phyloP scores from a whole-genome alignment of 2,329 filamentous ascomycete species.

The Penicillium sclerotigenum region DNA sequence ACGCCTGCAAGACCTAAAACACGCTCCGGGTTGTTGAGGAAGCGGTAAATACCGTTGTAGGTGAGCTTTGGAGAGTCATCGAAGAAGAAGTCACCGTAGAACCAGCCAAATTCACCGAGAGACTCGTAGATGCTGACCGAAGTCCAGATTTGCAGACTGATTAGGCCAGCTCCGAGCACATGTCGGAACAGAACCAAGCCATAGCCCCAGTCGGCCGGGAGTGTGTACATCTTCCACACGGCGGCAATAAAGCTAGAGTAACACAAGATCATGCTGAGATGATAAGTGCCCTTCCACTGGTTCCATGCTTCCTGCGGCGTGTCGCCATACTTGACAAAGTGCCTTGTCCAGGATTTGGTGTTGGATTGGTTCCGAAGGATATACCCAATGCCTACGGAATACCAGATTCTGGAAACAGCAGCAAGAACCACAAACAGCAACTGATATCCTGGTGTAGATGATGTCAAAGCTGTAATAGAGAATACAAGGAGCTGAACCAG shows the following conservation, averaged over 20 bases:
- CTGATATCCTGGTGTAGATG: constrained; percentile 71
- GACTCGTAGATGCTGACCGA: constrained; percentile 91
- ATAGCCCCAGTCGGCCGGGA: constrained; percentile 82
- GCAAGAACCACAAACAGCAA: constrained; percentile 78
- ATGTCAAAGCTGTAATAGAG: constrained; percentile 69
- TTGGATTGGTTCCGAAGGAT: constrained; percentile 83
- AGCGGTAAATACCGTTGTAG: constrained; percentile 96
- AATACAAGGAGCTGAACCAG: constrained; percentile 74
- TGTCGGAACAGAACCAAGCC: constrained; percentile 84
- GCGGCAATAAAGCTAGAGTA: constrained; percentile 85
- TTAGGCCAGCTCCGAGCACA: constrained; percentile 73
- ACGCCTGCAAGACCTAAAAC: constrained; percentile 91
- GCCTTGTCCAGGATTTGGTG: constrained; percentile 90
- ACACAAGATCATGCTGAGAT: constrained; percentile 86
- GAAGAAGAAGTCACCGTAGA: constrained; percentile 98
- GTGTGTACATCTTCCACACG: constrained; percentile 91
- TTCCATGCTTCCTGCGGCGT: constrained; percentile 88
- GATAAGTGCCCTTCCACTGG: constrained; percentile 96
- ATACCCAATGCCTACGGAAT: constrained; percentile 79
- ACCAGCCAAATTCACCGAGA: constrained; percentile 97
- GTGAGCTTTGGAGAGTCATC: constrained; percentile 84
- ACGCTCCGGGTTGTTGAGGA: constrained; percentile 94
- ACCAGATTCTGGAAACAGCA: constrained; percentile 83
- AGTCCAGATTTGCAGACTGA: constrained; percentile 89
- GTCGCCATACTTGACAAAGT: constrained; percentile 96